Evolutionary conservation across 257 asterid genomes (phyloP), one percentile per base, ranked within the genome.

Genomic region (Cynanchum wilfordii): DNA sequence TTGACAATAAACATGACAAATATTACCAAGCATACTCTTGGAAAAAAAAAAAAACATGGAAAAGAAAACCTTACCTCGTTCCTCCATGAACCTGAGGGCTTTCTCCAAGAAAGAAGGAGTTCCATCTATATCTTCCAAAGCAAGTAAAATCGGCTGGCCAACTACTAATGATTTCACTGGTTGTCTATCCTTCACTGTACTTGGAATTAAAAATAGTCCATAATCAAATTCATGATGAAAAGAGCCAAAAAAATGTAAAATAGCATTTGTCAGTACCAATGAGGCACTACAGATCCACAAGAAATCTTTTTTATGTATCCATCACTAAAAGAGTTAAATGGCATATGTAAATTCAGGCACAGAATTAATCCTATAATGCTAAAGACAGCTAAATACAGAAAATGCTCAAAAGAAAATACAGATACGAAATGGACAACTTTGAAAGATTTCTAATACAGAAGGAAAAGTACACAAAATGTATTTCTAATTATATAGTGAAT

Each of bases 81-180:
- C 94, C 87, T 95, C 99, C 27, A 95, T 74, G 80, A 95, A 95
- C 82, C 86, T 84, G 73, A 95, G 96, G 79, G 99, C 96, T 83
- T 95, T 95, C 85, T 95, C 99, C 87, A 95, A 73, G 84, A 95
- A 95, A 76, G 99, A 92, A 59, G 97, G 97, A 79, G 94, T 88
- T 77, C 99, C 99, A 71, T 95, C 99, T 69, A 88, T 82, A 76
- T 95, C 98, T 89, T 95, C 99, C 79, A 95, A 82, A 68, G 99
- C 99, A 82, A 95, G 98, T 83, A 95, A 85, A 82, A 95, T 81
- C 42, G 99, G 99, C 65, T 96, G 79, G 44, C 99, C 99, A 82
- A 92, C 71, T 73, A 95, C 98, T 83, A 87, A 68, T 64, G 95
- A 88, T 74, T 92, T 95, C 52, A 75, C 89, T 64, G 89, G 75